phyloP scores from a whole-genome alignment of 768 basidiomycete genomes.

The Leccinum uliginosum region DNA sequence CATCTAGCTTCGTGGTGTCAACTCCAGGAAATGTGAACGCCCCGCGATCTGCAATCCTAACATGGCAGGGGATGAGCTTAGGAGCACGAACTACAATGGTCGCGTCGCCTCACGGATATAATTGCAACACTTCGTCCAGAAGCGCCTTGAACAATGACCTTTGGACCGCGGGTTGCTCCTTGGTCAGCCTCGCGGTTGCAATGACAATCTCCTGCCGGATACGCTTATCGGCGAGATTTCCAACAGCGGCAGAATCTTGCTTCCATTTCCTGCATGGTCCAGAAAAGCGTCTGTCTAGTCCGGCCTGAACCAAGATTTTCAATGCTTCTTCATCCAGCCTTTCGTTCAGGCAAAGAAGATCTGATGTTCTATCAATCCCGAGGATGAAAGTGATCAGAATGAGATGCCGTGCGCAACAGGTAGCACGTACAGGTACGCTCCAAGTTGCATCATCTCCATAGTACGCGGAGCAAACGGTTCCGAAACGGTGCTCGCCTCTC shows the following conservation, averaged over 20 bases:
- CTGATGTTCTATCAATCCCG: slow-evolving; percentile 14
- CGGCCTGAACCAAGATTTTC: slow-evolving; percentile 23
- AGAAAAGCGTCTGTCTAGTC: slow-evolving; percentile 27
- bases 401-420: background rate
- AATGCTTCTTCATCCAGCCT: slow-evolving; percentile 24
- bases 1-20: background rate
- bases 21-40: slow-evolving; percentile 4
- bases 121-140: slow-evolving; percentile 16
- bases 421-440: slow-evolving; percentile 15
- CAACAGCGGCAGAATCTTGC: slow-evolving; percentile 6
- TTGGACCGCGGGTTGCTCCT: slow-evolving; percentile 6
- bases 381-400: background rate
- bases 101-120: slow-evolving; percentile 25
- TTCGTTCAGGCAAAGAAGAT: slow-evolving; percentile 22
- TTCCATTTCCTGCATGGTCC: slow-evolving; percentile 22
- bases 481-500: slow-evolving; percentile 2
- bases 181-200: background rate
- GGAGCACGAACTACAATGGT: background rate
- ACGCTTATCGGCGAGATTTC: background rate
- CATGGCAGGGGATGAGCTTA: background rate
- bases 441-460: slow-evolving; percentile 13
- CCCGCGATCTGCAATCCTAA: slow-evolving; percentile 17
- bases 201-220: background rate
- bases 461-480: background rate
- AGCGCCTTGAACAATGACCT: slow-evolving; percentile 23